Conservation (phyloP, 495 filamentous ascomycete genomes). For the Hypomontagnella monticulosa region DNA sequence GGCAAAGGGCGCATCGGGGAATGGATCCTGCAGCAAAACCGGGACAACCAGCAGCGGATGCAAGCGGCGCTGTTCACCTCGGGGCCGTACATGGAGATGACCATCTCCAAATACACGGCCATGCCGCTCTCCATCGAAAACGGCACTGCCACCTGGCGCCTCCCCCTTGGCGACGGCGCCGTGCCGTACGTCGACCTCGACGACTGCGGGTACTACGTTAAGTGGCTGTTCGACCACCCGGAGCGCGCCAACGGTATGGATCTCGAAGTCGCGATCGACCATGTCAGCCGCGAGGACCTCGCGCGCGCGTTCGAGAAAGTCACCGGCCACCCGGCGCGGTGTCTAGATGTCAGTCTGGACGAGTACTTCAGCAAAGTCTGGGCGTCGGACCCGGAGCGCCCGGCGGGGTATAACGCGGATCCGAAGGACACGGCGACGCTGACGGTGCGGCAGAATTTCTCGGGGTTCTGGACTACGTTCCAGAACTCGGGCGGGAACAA, state of each 20-base stretch:
- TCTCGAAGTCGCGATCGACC: conserved; percentile 60
- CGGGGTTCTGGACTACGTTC: conserved; percentile 63
- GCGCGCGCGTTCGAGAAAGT: conserved; percentile 61
- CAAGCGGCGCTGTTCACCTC: conserved; percentile 61
- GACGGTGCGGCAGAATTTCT: conserved; percentile 62
- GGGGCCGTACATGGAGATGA: conserved; percentile 65
- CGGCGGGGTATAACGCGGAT: conserved; percentile 54
- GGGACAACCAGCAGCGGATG: conserved; percentile 51
- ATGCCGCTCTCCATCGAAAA: conserved; percentile 52
- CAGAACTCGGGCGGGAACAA: conserved; percentile 51
- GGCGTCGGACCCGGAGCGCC: conserved; percentile 26
- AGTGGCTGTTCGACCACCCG: conserved; percentile 66
- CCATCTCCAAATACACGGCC: conserved; percentile 47
- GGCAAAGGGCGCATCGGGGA: conserved; percentile 64
- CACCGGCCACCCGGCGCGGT: conserved; percentile 61
- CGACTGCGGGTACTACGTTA: conserved; percentile 63
- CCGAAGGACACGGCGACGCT: conserved; percentile 54
- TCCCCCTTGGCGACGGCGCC: conserved; percentile 56
- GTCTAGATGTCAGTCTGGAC: conserved; percentile 53
- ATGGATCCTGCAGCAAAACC: conserved; percentile 57
- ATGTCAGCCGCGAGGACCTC: conserved; percentile 58
- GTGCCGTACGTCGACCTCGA: conserved; percentile 60
- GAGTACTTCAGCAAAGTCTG: conserved; percentile 51
- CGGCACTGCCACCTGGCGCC: conserved; percentile 55
- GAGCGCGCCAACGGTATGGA: conserved; percentile 60